phyloP scores from a whole-genome alignment of 1,139 yeast species.

The Saccharomycopsis hybrid region DNA sequence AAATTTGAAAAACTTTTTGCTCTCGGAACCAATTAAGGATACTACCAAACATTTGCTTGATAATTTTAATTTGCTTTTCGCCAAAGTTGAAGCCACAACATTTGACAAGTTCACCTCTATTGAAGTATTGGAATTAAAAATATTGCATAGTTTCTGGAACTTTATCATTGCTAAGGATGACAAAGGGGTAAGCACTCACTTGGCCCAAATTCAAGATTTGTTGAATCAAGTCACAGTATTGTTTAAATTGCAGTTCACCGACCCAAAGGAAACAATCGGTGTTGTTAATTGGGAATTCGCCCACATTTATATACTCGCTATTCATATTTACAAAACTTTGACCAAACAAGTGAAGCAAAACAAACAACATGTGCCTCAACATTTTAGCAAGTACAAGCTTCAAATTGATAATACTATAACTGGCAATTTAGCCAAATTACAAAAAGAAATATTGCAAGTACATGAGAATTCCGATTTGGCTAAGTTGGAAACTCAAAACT shows the following conservation, averaged over 20 bases:
- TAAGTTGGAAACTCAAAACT: too few species aligned
- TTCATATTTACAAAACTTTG: constrained; percentile 2
- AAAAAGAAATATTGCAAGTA: too few species aligned
- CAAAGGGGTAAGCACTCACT: not conserved
- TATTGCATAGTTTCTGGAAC: constrained; percentile 10
- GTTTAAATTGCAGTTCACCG: too few species aligned
- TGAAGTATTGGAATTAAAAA: constrained; percentile 9
- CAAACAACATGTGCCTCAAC: constrained; percentile 4
- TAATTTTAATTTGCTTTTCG: constrained; percentile 4
- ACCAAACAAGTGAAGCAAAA: not conserved
- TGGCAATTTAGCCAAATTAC: too few species aligned
- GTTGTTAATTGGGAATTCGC: constrained; percentile 4
- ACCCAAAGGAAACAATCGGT: not conserved
- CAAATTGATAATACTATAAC: too few species aligned
- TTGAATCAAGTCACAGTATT: not conserved
- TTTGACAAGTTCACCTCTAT: constrained; percentile 2
- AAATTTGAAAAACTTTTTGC: not conserved
- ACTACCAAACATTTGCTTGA: not conserved
- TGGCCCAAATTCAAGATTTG: not conserved
- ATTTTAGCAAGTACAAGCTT: too few species aligned
- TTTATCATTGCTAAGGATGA: not conserved
- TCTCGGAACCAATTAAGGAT: not conserved
- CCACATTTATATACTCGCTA: constrained; percentile 3
- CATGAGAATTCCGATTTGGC: too few species aligned
- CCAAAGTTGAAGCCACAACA: not conserved